Evolutionary conservation across 441 rosid genomes (phyloP), one percentile per base, ranked within the genome.

Genomic region (Arabidopsis lyrata): DNA sequence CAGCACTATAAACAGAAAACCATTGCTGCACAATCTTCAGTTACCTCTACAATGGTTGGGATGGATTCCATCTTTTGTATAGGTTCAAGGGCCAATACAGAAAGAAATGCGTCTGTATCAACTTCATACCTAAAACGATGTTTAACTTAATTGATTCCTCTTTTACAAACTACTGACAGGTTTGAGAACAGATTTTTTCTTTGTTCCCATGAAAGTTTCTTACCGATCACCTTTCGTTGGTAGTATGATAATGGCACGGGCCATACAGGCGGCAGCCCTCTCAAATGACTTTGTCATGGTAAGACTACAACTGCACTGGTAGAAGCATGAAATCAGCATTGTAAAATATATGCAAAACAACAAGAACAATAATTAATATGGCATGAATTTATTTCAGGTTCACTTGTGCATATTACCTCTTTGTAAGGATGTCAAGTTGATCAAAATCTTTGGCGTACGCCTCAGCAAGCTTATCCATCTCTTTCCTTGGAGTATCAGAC

Each of bases 401-500:
- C 47, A 59, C 36, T 41, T 59, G 16, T 16, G 29, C 57, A 15
- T 68, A 64, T 34, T 70, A 91, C 98, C 99, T 95, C 82, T 92
- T 95, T 49, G 96, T 86, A 52, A 95, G 95, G 70, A 95, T 78
- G 77, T 92, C 99, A 72, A 95, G 86, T 75, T 95, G 96, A 75
- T 77, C 81, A 68, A 92, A 88, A 80, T 95, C 99, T 82, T 81
- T 95, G 68, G 89, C 79, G 42, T 86, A 77, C 63, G 66, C 83
- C 62, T 95, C 99, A 76, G 95, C 93, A 42, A 92, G 61, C 86
- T 81, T 88, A 74, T 95, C 97, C 72, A 92, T 90, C 81, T 95
- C 93, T 82, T 89, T 95, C 86, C 98, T 85, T 13, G 99, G 99
- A 76, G 88, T 87, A 83, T 95, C 99, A 75, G 97, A 86, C 96